A percentile compares a stretch with the other conserved stretches of the same genome.
Evolutionary conservation across 805 yeast genomes (phyloP).

Genomic region (Candida pini): DNA sequence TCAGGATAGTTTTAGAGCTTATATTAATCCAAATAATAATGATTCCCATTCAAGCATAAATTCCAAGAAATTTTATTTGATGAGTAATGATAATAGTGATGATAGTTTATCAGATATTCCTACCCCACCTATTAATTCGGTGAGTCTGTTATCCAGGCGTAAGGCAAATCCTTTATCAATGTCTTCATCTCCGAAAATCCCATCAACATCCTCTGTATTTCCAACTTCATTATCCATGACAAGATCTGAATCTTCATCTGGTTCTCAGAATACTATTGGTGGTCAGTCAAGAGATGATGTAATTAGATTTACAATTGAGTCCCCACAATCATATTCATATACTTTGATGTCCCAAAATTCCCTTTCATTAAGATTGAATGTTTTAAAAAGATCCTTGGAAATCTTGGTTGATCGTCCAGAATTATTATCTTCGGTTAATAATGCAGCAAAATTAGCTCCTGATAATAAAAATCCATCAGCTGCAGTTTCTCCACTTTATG

Average conservation of each 20-base stretch:
- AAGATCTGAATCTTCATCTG: not conserved
- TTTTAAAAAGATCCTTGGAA: conserved; percentile 69
- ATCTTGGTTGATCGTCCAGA: conserved; percentile 63
- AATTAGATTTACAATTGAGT: conserved; percentile 65
- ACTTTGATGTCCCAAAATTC: conserved; percentile 80
- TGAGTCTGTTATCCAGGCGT: too few species aligned
- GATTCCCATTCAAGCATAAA: conserved; percentile 6
- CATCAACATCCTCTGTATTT: not conserved
- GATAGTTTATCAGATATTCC: conserved; percentile 3
- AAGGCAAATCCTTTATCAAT: too few species aligned
- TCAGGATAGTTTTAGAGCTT: conserved; percentile 10
- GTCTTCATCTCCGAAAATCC: not conserved
- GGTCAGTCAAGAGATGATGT: conserved; percentile 32
- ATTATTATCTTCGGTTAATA: conserved; percentile 13
- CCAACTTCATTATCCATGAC: not conserved
- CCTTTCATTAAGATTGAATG: conserved; percentile 66
- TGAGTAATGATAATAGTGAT: conserved; percentile 8
- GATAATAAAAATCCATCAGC: too few species aligned
- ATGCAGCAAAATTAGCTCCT: too few species aligned
- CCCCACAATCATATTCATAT: conserved; percentile 81
- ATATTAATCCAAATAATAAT: conserved; percentile 9
- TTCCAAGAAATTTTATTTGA: conserved; percentile 10
- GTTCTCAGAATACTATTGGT: not conserved
- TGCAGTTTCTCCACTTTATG: conserved; percentile 1
- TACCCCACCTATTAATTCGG: not conserved